Evolutionary conservation across 169 alveolate genomes (phyloP).

Genomic region (Plasmodium yoelii): DNA sequence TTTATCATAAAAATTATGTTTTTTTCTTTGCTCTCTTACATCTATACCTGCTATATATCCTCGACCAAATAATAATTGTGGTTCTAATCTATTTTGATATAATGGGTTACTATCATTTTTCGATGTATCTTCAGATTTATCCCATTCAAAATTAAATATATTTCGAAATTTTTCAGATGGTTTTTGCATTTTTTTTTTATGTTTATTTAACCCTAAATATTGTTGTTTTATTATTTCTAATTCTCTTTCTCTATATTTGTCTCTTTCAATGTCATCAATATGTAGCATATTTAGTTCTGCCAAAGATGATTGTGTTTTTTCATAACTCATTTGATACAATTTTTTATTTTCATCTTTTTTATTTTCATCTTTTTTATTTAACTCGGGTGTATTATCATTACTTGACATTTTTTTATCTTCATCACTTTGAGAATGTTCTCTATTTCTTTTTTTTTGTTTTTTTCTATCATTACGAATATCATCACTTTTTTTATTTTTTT

Average conservation of each 20-base stretch:
- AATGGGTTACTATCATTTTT: constrained; percentile 90
- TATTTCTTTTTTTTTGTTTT: constrained; percentile 17
- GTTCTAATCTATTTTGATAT: constrained; percentile 90
- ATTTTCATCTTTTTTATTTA: constrained; percentile 12
- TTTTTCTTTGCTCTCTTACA: constrained; percentile 87
- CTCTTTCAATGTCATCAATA: constrained; percentile 49
- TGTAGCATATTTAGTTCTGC: constrained; percentile 78
- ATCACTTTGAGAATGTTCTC: background rate
- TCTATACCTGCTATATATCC: constrained; percentile 91
- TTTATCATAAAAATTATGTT: constrained; percentile 87
- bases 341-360: constrained; percentile 43
- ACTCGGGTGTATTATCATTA: background rate
- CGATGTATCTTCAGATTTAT: constrained; percentile 91
- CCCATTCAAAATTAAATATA: constrained; percentile 92
- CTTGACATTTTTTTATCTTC: background rate
- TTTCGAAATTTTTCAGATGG: constrained; percentile 94
- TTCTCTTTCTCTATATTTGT: constrained; percentile 86
- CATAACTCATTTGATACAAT: constrained; percentile 3
- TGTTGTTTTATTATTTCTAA: constrained; percentile 89
- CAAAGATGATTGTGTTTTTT: constrained; percentile 42
- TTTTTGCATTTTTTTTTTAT: constrained; percentile 89
- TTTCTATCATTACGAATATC: background rate
- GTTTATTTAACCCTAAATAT: constrained; percentile 91
- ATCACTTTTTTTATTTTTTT: background rate
- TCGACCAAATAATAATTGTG: constrained; percentile 93